Conservation (phyloP, 768 basidiomycete species). For the Leccinum uliginosum region DNA sequence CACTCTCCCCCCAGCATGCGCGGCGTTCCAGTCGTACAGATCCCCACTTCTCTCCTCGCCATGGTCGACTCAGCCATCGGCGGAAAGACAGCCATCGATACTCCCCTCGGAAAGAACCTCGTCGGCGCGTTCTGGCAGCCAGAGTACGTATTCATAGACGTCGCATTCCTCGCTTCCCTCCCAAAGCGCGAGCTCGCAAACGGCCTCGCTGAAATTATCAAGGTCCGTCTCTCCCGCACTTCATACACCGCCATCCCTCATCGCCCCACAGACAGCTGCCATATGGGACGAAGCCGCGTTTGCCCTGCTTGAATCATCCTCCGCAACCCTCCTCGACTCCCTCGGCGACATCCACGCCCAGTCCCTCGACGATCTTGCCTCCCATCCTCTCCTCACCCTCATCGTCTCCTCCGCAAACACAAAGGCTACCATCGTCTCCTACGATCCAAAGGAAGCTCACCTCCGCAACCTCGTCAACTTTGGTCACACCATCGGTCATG, state of each 20-base stretch:
- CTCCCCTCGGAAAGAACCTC: constrained; percentile 96
- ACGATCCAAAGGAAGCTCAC: constrained; percentile 95
- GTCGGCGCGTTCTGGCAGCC: constrained; percentile 99
- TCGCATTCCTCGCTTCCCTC: constrained; percentile 91
- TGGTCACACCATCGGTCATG: constrained; percentile 97
- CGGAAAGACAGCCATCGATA: constrained; percentile 99
- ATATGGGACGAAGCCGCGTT: constrained; percentile 96
- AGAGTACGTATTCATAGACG: constrained; percentile 95
- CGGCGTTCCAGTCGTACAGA: constrained; percentile 91
- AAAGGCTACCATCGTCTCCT: constrained; percentile 95
- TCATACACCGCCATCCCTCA: constrained; percentile 2
- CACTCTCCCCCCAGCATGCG: constrained; percentile 76
- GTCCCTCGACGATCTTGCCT: constrained; percentile 60
- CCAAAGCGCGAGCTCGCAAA: constrained; percentile 94
- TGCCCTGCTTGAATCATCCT: constrained; percentile 77
- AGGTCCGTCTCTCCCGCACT: constrained; percentile 47
- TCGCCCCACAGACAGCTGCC: constrained; percentile 77
- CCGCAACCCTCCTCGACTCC: constrained; percentile 81
- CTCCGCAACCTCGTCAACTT: constrained; percentile 99
- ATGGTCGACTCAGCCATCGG: constrained; percentile 99
- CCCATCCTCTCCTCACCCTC: constrained; percentile 86
- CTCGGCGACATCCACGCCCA: constrained; percentile 56
- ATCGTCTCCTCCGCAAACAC: constrained; percentile 92
- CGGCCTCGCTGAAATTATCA: constrained; percentile 98
- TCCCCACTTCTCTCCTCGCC: constrained; percentile 92